A percentile compares a stretch with the other conserved stretches of the same genome.
Evolutionary conservation across 306 rosid species (phyloP).

Genomic region (Heteromeles arbutifolia): DNA sequence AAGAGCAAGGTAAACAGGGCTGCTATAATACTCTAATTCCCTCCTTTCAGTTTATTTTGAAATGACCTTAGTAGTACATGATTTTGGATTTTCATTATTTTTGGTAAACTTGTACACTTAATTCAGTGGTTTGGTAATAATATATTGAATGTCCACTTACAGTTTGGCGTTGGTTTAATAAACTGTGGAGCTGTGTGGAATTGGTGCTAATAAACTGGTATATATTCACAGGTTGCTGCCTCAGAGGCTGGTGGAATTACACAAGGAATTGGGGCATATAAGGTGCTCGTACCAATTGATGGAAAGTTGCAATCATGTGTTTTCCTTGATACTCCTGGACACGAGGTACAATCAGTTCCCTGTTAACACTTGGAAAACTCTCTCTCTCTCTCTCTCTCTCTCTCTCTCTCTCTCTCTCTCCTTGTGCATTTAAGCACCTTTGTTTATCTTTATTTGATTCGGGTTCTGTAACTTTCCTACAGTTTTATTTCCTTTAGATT

Average conservation of each 20-base stretch:
- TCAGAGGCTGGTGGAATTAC: slow-evolving; percentile 99
- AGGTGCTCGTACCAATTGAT: slow-evolving; percentile 78
- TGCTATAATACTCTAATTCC: slow-evolving; percentile 9
- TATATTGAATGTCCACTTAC: neutral
- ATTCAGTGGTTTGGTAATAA: neutral
- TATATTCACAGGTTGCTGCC: slow-evolving; percentile 75
- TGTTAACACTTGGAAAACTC: slow-evolving; percentile 1
- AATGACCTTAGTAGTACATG: neutral
- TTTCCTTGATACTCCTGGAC: slow-evolving; percentile 98
- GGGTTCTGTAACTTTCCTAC: slow-evolving; percentile 13
- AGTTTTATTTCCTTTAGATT: slow-evolving; percentile 17
- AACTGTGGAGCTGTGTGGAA: neutral
- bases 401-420: neutral
- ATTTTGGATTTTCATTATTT: neutral
- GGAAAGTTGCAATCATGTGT: slow-evolving; percentile 79
- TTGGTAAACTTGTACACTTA: neutral
- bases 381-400: neutral
- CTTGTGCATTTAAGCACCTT: slow-evolving; percentile 4
- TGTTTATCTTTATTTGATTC: slow-evolving; percentile 8
- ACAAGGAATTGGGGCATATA: slow-evolving; percentile 97
- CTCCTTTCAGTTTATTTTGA: slow-evolving; percentile 12
- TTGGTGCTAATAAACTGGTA: slow-evolving; percentile 14
- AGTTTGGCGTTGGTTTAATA: neutral
- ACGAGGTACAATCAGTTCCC: slow-evolving; percentile 54
- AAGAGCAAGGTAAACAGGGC: slow-evolving; percentile 72